Evolutionary conservation across 1,284 basidiomycete genomes (phyloP).

Genomic region (Inonotus hispidus): DNA sequence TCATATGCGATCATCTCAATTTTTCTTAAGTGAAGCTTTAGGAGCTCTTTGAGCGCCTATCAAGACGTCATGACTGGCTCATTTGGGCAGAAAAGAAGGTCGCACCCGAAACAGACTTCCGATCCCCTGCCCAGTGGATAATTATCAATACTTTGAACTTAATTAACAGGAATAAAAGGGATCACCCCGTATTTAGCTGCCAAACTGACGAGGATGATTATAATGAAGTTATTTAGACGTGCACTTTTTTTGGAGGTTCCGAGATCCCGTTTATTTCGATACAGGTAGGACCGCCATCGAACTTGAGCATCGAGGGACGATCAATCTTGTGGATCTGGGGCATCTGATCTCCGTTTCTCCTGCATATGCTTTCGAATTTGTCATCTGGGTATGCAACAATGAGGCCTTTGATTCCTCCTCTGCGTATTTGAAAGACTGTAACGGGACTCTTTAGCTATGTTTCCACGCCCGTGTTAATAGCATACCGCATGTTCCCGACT

Average conservation of each 20-base stretch:
- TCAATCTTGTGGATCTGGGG: slow-evolving; percentile 18
- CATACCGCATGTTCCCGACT: slow-evolving; percentile 21
- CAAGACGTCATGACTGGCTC: background rate
- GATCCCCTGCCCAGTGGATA: background rate
- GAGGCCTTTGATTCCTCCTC: slow-evolving; percentile 27
- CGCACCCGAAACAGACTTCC: slow-evolving; percentile 9
- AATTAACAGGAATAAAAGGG: background rate
- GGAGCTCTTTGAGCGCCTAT: slow-evolving; percentile 22
- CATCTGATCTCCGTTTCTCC: background rate
- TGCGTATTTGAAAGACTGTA: slow-evolving; percentile 24
- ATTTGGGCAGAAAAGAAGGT: background rate
- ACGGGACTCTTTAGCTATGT: background rate
- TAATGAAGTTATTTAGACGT: slow-evolving; percentile 24
- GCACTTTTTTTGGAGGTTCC: slow-evolving; percentile 18
- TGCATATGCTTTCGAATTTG: slow-evolving; percentile 20
- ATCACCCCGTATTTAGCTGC: slow-evolving; percentile 11
- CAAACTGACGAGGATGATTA: slow-evolving; percentile 22
- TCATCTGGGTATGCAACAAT: slow-evolving; percentile 22
- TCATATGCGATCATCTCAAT: slow-evolving; percentile 21
- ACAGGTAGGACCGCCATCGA: slow-evolving; percentile 20
- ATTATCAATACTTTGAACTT: background rate
- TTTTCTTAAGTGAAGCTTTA: slow-evolving; percentile 21
- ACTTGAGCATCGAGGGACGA: slow-evolving; percentile 27
- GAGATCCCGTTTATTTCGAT: slow-evolving; percentile 25
- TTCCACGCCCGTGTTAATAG: background rate